A percentile compares a stretch with the other conserved stretches of the same genome.
These are phyloP conservation scores for Metrosideros polymorpha DNA, from an alignment of 441 rosid genomes.

Conservation along the genomic window DNA sequence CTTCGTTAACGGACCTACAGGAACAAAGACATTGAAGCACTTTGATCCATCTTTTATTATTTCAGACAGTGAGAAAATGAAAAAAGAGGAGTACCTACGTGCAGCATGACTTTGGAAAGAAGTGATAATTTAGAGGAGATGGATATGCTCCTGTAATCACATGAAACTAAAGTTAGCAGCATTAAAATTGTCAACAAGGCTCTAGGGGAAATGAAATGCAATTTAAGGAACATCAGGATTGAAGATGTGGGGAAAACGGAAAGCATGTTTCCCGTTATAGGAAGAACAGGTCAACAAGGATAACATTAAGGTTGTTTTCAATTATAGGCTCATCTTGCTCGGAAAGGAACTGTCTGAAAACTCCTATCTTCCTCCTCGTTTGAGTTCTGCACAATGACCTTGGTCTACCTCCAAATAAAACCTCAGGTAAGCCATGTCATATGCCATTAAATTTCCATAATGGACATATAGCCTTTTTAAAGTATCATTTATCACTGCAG, in stretches of 20 bases:
- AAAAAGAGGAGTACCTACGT: constrained; percentile 68
- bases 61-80: neutral
- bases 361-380: neutral
- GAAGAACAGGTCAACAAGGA: neutral
- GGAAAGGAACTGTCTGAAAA: neutral
- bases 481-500: neutral
- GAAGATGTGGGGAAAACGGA: neutral
- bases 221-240: neutral
- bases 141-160: constrained; percentile 82
- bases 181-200: neutral
- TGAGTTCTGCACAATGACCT: neutral
- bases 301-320: neutral
- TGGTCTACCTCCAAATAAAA: neutral
- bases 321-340: neutral
- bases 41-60: neutral
- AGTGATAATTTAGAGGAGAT: constrained; percentile 92
- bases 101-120: constrained; percentile 99
- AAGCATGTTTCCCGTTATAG: neutral
- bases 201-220: neutral
- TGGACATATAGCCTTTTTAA: neutral
- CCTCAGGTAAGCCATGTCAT: neutral
- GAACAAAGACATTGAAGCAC: neutral
- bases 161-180: neutral
- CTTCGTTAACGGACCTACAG: constrained; percentile 93
- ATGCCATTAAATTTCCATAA: neutral